A percentile compares a stretch with the other conserved stretches of the same genome.
phyloP scores from a whole-genome alignment of 352 stramenopile species.

The Phytopythium montanum region DNA sequence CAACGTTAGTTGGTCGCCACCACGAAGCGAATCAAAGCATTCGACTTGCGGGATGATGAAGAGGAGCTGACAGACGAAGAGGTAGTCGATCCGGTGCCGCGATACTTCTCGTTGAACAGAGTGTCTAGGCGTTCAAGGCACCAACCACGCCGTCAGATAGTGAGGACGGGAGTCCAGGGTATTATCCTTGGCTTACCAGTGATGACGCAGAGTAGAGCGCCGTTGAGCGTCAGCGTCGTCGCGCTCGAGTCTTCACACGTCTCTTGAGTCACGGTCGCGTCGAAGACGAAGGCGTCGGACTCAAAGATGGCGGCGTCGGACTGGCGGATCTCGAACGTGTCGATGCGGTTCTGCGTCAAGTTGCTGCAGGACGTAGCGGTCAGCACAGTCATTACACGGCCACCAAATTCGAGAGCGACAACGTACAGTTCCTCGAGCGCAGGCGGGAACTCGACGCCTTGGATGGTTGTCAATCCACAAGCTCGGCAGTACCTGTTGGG shows the following conservation, averaged over 20 bases:
- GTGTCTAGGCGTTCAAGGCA: neutral
- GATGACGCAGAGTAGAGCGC: neutral
- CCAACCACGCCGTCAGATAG: neutral
- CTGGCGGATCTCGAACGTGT: conserved; percentile 12
- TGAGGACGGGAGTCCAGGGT: neutral
- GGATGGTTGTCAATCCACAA: neutral
- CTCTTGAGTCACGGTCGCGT: neutral
- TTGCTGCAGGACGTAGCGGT: neutral
- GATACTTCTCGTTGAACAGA: neutral
- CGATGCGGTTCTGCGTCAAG: conserved; percentile 4
- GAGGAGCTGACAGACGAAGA: neutral
- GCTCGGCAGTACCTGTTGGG: neutral
- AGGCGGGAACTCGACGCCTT: conserved; percentile 5
- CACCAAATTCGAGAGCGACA: neutral
- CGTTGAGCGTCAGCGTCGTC: neutral
- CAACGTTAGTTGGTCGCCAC: neutral
- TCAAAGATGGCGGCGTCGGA: conserved; percentile 11
- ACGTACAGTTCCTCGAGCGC: conserved; percentile 23
- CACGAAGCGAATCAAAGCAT: neutral
- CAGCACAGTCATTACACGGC: neutral
- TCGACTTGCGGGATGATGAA: neutral
- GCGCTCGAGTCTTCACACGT: neutral
- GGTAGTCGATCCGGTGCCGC: neutral
- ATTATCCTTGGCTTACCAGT: neutral
- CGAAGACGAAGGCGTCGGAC: neutral